These are phyloP conservation scores for Typha latifolia DNA, from an alignment of 176 grass and related monocot genomes.

Conservation along the genomic window DNA sequence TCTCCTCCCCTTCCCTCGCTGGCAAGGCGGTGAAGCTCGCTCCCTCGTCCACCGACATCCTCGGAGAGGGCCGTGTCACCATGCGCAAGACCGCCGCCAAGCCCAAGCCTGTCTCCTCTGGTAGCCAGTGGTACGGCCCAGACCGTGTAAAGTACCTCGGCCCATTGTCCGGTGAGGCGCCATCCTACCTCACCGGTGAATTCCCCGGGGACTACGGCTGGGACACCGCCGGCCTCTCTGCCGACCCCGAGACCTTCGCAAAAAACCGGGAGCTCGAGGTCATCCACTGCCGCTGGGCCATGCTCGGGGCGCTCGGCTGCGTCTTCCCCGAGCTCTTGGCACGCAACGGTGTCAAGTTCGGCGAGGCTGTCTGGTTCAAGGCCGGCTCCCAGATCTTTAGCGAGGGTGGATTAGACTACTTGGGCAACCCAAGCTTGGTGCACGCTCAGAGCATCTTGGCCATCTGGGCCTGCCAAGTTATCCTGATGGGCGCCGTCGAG, in stretches of 20 bases:
- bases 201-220: neutral
- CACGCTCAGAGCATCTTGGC: conserved; percentile 2
- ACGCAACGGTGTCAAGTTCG: neutral
- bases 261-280: neutral
- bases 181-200: conserved; percentile 8
- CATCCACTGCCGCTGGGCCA: neutral
- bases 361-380: neutral
- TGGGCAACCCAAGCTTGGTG: neutral
- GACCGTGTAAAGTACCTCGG: conserved; percentile 11
- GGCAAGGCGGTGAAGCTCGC: conserved; percentile 1
- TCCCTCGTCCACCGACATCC: neutral
- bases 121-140: conserved; percentile 9
- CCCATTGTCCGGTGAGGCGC: conserved; percentile 3
- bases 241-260: neutral
- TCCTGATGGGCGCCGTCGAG: neutral
- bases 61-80: neutral
- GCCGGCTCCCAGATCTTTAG: neutral
- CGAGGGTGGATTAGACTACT: conserved; percentile 1
- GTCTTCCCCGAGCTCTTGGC: neutral
- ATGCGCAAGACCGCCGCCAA: conserved; percentile 10
- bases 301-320: neutral
- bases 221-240: neutral
- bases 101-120: neutral
- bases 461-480: neutral
- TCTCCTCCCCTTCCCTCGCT: neutral